Base-by-base conservation (phyloP, 257 asterid species). In the Penstemon eatonii region DNA sequence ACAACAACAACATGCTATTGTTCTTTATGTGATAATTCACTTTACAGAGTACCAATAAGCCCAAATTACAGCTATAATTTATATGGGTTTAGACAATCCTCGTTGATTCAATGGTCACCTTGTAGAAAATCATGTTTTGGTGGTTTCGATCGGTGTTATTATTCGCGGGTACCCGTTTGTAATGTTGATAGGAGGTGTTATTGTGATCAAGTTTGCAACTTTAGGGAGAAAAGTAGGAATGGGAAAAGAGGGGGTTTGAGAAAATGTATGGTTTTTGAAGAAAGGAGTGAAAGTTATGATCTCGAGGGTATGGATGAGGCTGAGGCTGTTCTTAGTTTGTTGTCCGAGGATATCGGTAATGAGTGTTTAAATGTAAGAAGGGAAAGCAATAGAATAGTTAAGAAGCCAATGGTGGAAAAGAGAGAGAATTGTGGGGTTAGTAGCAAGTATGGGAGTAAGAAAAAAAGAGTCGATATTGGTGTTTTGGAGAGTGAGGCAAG, bases 281-380 rank as follows among this genome's bases (percentile, higher is more conserved):
- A 81, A 53, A 80, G 63, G 69, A 67, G 74, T 71, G 87, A 88
- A 51, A 65, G 61, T 44, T 39, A 41, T 65, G 71, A 72, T 43
- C 1, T 60, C 82, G 80, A 65, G 67, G 84, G 61, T 45, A 66
- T 73, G 12, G 85, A 85, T 53, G 97, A 89, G 82, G 96, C 86
- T 8, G 99, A 94, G 81, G 84, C 62, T 71, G 18, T 91, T 79
- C 97, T 91, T 75, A 84, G 86, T 76, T 86, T 94, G 88, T 71
- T 94, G 85, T 50, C 81, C 58, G 90, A 83, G 67, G 92, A 85
- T 65, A 44, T 78, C 10, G 80, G 73, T n/a, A 87, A 79, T 65
- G 87, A 84, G 80, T 73, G 83, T 63, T 62, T 73, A 50, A 73
- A 53, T 84, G 76, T 69, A 63, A 70, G 70, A 6, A 77, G 61